Base-by-base conservation (phyloP, 441 rosid genomes). In the Populus hybrid region DNA sequence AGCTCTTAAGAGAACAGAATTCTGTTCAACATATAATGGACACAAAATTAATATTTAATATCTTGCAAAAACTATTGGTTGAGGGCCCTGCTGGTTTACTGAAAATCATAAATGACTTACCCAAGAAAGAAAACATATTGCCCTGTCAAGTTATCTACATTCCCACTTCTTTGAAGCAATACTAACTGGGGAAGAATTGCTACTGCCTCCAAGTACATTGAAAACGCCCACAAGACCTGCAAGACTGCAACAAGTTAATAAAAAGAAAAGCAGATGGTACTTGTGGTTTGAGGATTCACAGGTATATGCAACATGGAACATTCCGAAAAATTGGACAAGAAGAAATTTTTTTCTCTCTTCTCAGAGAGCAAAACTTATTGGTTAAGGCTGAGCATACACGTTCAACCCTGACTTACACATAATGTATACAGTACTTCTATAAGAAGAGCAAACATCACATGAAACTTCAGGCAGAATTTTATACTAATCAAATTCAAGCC, bases 121-220 rank as follows among this genome's bases (percentile, higher is more conserved):
- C 99, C 99, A 64, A 95, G 93, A 80, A 95, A 88, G 87, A 95
- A 83, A 73, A 95, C 98, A 86, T 95, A 95, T 88, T 95, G 98
- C 77, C 99, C 99, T 1, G 99, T 91, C 85, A 93, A 84, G 83
- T 95, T 95, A 86, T 95, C 99, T 77, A 95, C 99, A 82, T 95
- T 95, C 68, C 99, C 95, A 73, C 98, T 92, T 84, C 97, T 76
- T 80, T 93, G 99, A 50, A 95, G 93, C 84, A 95, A 79, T 79
- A 95, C 94, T 82, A 95, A 76, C 87, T 93, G 99, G 36, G 98
- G 98, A 89, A 95, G 94, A 76, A 95, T 95, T 14, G 99, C 99
- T 81, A 95, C 86, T 38, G 99, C 96, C 88, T 95, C 99, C 92
- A 95, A 84, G 89, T 95, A 95, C 35, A 95, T 89, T 12, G 98